These are phyloP conservation scores for Aspergillus leporis DNA, from an alignment of 495 filamentous ascomycete species.

Conservation along the genomic window DNA sequence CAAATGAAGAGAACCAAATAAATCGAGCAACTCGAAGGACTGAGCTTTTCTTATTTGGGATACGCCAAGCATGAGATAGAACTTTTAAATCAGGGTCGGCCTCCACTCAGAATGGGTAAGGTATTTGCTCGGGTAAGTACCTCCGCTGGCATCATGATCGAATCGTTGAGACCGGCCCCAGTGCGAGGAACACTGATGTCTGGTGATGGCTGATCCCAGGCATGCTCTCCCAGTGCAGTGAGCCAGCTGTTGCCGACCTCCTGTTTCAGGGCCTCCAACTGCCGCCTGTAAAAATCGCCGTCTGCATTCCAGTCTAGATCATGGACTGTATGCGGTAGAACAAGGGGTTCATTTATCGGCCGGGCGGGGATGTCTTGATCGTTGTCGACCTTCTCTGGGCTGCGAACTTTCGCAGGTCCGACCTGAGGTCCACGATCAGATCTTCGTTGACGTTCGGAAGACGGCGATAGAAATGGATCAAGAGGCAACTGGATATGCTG, in stretches of 20 bases:
- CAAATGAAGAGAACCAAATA: not conserved
- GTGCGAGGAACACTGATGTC: conserved; percentile 34
- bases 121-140: conserved; percentile 39
- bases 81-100: conserved; percentile 46
- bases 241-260: conserved; percentile 86
- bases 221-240: conserved; percentile 78
- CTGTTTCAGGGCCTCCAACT: conserved; percentile 79
- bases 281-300: conserved; percentile 78
- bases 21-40: not conserved
- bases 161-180: conserved; percentile 35
- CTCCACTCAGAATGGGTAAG: conserved; percentile 55
- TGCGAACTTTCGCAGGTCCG: conserved; percentile 32
- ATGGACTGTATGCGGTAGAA: conserved; percentile 19
- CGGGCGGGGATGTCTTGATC: conserved; percentile 21
- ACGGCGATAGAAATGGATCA: conserved; percentile 28
- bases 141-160: conserved; percentile 38
- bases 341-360: conserved; percentile 15
- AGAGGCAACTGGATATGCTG: conserved; percentile 36
- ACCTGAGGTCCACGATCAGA: conserved; percentile 37
- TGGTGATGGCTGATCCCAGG: conserved; percentile 49
- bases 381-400: conserved; percentile 19
- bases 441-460: conserved; percentile 38
- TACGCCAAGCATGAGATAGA: not conserved
- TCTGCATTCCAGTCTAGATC: conserved; percentile 62
- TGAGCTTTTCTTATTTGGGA: conserved; percentile 1